Conservation (phyloP, 2,329 filamentous ascomycete genomes). For the Alternaria incomplexa region DNA sequence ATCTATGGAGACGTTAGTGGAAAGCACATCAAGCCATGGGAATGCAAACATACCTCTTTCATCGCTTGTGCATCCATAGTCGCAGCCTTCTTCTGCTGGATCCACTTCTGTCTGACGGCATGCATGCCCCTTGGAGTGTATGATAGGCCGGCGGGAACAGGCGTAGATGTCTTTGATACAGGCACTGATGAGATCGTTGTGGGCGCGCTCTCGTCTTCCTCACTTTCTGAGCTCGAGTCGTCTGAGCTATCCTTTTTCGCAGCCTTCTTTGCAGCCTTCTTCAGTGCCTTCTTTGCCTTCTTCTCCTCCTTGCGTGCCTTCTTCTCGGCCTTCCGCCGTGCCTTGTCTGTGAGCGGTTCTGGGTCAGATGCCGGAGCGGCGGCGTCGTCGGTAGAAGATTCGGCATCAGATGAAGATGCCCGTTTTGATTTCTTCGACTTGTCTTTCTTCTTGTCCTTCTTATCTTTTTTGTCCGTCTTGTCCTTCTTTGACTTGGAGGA, state of each 20-base stretch:
- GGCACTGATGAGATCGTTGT: slow-evolving; percentile 34
- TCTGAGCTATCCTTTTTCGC: slow-evolving; percentile 30
- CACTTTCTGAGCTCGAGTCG: slow-evolving; percentile 36
- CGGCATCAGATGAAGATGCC: slow-evolving; percentile 25
- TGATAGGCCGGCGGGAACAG: slow-evolving; percentile 49
- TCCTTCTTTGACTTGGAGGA: slow-evolving; percentile 37
- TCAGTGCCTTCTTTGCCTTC: slow-evolving; percentile 57
- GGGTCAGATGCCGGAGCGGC: slow-evolving; percentile 23
- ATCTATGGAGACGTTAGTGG: slow-evolving; percentile 33
- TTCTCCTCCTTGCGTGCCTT: slow-evolving; percentile 53
- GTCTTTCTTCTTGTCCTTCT: slow-evolving; percentile 42
- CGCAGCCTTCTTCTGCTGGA: slow-evolving; percentile 85
- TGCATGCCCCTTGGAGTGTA: slow-evolving; percentile 66
- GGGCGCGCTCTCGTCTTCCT: slow-evolving; percentile 39
- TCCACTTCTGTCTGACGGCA: slow-evolving; percentile 78
- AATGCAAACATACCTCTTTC: slow-evolving; percentile 70
- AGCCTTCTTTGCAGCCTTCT: slow-evolving; percentile 53
- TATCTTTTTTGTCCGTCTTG: slow-evolving; percentile 41
- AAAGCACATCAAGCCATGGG: neutral
- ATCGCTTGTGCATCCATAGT: slow-evolving; percentile 80
- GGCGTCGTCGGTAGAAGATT: slow-evolving; percentile 24
- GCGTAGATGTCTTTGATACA: slow-evolving; percentile 53
- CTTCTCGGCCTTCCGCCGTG: slow-evolving; percentile 50
- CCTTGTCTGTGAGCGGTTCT: slow-evolving; percentile 53
- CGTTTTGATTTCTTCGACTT: slow-evolving; percentile 37